Evolutionary conservation across 2,329 filamentous ascomycete species (phyloP).

Genomic region (Ophiostoma sp.): DNA sequence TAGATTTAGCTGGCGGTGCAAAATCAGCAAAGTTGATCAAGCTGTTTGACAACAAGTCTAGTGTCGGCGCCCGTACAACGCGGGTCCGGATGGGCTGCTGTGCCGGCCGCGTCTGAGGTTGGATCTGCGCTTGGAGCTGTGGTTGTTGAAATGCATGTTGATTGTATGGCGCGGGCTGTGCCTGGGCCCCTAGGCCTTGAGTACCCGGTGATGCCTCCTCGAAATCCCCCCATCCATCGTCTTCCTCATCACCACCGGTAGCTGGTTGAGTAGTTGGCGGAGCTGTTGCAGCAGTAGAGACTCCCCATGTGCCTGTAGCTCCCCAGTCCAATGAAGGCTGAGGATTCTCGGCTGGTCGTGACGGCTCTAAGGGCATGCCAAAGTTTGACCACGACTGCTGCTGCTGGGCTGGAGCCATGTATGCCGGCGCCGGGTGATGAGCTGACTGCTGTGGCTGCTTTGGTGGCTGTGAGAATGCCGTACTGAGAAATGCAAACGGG

Average conservation of each 20-base stretch:
- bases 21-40: slow-evolving; percentile 39
- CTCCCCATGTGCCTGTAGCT: neutral
- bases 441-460: neutral
- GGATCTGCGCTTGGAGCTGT: slow-evolving; percentile 20
- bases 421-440: slow-evolving; percentile 18
- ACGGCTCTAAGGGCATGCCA: slow-evolving; percentile 11
- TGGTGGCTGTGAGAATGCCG: slow-evolving; percentile 26
- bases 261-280: neutral
- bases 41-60: slow-evolving; percentile 51
- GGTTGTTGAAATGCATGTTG: neutral
- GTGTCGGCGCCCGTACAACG: slow-evolving; percentile 45
- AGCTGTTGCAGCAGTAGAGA: slow-evolving; percentile 26
- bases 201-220: slow-evolving; percentile 44
- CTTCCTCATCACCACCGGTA: slow-evolving; percentile 40
- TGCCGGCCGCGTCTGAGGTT: slow-evolving; percentile 16
- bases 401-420: slow-evolving; percentile 21
- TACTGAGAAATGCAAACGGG: slow-evolving; percentile 34
- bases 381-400: slow-evolving; percentile 7
- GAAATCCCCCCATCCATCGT: slow-evolving; percentile 65
- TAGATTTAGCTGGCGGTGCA: neutral
- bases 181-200: slow-evolving; percentile 24
- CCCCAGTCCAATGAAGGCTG: slow-evolving; percentile 19
- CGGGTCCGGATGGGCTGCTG: slow-evolving; percentile 31
- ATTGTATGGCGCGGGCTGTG: neutral
- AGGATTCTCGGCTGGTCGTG: neutral